Conservation (phyloP, 2,329 filamentous ascomycete genomes). For the Talaromyces sp. region DNA sequence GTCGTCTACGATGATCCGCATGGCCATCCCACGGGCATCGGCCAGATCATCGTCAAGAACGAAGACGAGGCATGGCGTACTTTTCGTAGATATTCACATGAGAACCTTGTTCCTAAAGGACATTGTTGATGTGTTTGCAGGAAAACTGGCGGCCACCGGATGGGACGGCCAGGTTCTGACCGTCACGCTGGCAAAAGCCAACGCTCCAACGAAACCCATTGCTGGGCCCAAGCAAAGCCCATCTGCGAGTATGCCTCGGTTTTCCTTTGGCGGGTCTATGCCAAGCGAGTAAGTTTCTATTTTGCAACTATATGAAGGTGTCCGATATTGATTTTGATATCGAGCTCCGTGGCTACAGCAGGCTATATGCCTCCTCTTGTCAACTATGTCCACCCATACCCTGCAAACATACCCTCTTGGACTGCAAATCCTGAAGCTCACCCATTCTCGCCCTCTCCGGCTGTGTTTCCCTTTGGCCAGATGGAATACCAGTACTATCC, state of each 20-base stretch:
- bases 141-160: constrained; percentile 35
- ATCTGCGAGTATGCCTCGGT: background rate
- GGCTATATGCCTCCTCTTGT: background rate
- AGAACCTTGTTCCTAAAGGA: too few relatives aligned
- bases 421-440: background rate
- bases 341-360: background rate
- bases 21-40: constrained; percentile 37
- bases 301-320: background rate
- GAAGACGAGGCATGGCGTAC: constrained; percentile 41
- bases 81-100: constrained; percentile 32
- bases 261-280: background rate
- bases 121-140: constrained; percentile 16
- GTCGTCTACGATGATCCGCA: constrained; percentile 40
- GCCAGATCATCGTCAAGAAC: constrained; percentile 41
- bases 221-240: constrained; percentile 35
- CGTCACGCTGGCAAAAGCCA: constrained; percentile 36
- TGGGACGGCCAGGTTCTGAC: constrained; percentile 40
- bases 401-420: background rate
- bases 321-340: background rate
- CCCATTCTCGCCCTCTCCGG: background rate
- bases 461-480: background rate
- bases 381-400: background rate
- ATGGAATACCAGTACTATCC: background rate
- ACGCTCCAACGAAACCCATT: constrained; percentile 35
- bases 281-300: background rate